Percentiles rank a stretch among this genome's conserved stretches.
Conservation (phyloP, 1,284 basidiomycete species). For the Puccinia polysora region DNA sequence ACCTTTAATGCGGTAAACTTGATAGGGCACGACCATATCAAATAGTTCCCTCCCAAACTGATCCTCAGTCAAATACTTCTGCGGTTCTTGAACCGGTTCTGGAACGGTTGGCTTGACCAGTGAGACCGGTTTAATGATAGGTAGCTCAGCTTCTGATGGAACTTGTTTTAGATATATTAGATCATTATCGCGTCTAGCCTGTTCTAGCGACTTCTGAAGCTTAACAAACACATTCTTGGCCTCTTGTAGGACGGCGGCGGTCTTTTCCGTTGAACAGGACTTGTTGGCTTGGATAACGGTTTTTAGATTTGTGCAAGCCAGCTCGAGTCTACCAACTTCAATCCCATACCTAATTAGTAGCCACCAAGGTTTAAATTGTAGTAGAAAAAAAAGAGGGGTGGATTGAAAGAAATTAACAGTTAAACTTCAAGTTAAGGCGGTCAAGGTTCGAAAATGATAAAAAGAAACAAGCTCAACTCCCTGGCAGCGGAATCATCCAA, state of each 20-base stretch:
- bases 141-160: slow-evolving; percentile 67
- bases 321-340: slow-evolving; percentile 69
- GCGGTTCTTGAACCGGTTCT: slow-evolving; percentile 57
- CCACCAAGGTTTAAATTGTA: background rate
- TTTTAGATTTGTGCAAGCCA: slow-evolving; percentile 56
- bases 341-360: slow-evolving; percentile 61
- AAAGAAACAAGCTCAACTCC: slow-evolving; percentile 52
- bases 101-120: slow-evolving; percentile 68
- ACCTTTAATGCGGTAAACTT: slow-evolving; percentile 81
- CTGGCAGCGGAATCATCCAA: slow-evolving; percentile 82
- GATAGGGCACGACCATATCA: slow-evolving; percentile 73
- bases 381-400: background rate
- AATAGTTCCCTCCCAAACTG: slow-evolving; percentile 64
- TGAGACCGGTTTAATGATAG: slow-evolving; percentile 63
- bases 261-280: background rate
- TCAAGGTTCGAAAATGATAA: too few species aligned
- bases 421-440: too few species aligned
- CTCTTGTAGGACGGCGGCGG: slow-evolving; percentile 30
- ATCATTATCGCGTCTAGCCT: slow-evolving; percentile 87
- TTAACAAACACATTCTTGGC: slow-evolving; percentile 63
- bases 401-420: background rate
- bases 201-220: slow-evolving; percentile 57
- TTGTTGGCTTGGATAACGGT: slow-evolving; percentile 1
- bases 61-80: slow-evolving; percentile 51
- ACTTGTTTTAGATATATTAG: slow-evolving; percentile 89